Percentiles rank a stretch among this genome's conserved stretches.
Conservation (phyloP, 768 basidiomycete species). For the Clitopilus hobsonii region DNA sequence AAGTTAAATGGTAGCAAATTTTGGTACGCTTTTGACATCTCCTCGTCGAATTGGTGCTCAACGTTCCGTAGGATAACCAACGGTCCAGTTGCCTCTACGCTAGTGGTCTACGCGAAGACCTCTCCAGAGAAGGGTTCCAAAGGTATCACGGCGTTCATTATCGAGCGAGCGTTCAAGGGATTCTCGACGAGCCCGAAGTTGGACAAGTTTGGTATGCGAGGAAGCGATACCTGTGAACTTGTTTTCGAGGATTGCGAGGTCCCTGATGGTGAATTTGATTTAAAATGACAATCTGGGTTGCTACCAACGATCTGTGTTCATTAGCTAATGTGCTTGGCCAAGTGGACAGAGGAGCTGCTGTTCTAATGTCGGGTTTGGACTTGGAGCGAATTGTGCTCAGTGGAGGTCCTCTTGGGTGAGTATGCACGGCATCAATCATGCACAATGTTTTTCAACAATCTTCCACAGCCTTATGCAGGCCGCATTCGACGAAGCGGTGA, state of each 20-base stretch:
- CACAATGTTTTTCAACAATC: slow-evolving; percentile 1
- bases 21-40: slow-evolving; percentile 52
- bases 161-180: slow-evolving; percentile 78
- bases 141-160: slow-evolving; percentile 89
- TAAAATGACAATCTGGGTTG: background rate
- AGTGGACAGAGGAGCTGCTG: slow-evolving; percentile 74
- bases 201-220: slow-evolving; percentile 96
- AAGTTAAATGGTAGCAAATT: slow-evolving; percentile 88
- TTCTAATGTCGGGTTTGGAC: slow-evolving; percentile 94
- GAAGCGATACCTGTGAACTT: slow-evolving; percentile 91
- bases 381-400: slow-evolving; percentile 88
- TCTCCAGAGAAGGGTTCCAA: slow-evolving; percentile 72
- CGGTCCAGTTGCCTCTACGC: slow-evolving; percentile 84
- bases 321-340: slow-evolving; percentile 82
- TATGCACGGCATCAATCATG: slow-evolving; percentile 8
- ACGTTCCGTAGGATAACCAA: slow-evolving; percentile 80
- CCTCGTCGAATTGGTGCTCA: slow-evolving; percentile 4
- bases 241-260: slow-evolving; percentile 90
- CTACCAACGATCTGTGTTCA: slow-evolving; percentile 4
- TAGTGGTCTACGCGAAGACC: slow-evolving; percentile 92
- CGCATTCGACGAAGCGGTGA: slow-evolving; percentile 82
- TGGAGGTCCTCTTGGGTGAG: slow-evolving; percentile 86
- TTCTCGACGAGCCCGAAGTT: slow-evolving; percentile 89
- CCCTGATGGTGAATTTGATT: slow-evolving; percentile 59
- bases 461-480: slow-evolving; percentile 78